phyloP scores from a whole-genome alignment of 345 rosid genomes.

The Alliaria petiolata region DNA sequence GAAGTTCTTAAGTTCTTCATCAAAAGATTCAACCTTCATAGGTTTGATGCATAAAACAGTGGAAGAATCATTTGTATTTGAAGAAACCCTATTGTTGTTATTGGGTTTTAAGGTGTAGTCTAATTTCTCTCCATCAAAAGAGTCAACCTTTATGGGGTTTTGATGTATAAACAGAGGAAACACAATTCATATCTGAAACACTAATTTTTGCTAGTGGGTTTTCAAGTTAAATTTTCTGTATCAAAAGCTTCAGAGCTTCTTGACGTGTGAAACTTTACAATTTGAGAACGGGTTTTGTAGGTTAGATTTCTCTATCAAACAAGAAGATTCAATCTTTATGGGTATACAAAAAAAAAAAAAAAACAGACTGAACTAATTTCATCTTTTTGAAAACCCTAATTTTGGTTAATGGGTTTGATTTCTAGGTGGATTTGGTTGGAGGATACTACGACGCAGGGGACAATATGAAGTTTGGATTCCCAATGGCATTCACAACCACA shows the following conservation, averaged over 20 bases:
- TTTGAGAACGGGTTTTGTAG: not conserved
- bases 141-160: no score
- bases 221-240: no score
- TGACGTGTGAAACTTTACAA: no score
- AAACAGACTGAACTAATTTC: not conserved
- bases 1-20: not conserved
- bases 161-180: no score
- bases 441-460: conserved; percentile 97
- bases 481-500: conserved; percentile 85
- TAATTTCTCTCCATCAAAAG: no score
- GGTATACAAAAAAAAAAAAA: no score
- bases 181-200: no score
- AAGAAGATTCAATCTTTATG: no score
- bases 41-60: not conserved
- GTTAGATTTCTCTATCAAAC: conserved; percentile 18
- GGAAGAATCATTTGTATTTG: not conserved
- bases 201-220: no score
- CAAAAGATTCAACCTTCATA: not conserved
- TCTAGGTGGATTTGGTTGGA: conserved; percentile 73
- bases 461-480: conserved; percentile 81
- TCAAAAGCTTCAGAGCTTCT: no score
- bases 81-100: no score
- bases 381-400: not conserved
- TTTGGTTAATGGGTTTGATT: not conserved
- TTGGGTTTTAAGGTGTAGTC: no score